A percentile compares a stretch with the other conserved stretches of the same genome.
phyloP scores from a whole-genome alignment of 768 basidiomycete genomes.

The Psilocybe subaeruginosa region DNA sequence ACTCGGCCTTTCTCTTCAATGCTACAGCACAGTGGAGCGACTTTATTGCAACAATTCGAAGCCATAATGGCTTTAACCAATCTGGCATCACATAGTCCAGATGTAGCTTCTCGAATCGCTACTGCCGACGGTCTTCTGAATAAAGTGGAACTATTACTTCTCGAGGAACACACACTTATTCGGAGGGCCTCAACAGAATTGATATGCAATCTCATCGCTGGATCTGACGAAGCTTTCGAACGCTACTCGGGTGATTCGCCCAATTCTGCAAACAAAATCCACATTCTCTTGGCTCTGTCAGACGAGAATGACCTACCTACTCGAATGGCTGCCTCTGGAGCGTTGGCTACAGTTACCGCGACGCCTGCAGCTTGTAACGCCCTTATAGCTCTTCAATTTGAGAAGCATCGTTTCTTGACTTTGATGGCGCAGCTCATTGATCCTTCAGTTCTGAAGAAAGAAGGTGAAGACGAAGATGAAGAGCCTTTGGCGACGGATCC shows the following conservation, averaged over 20 bases:
- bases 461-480: slow-evolving; percentile 29
- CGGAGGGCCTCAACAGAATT: slow-evolving; percentile 90
- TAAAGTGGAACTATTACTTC: slow-evolving; percentile 71
- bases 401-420: slow-evolving; percentile 63
- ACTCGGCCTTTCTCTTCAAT: slow-evolving; percentile 80
- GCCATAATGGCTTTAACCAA: slow-evolving; percentile 97
- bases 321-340: slow-evolving; percentile 87
- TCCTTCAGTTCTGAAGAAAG: slow-evolving; percentile 42
- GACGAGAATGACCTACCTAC: slow-evolving; percentile 88
- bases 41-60: slow-evolving; percentile 86
- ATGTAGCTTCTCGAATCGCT: slow-evolving; percentile 69
- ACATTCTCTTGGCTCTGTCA: slow-evolving; percentile 82
- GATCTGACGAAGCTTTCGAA: slow-evolving; percentile 76
- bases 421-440: slow-evolving; percentile 72
- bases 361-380: slow-evolving; percentile 60
- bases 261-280: slow-evolving; percentile 62
- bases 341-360: slow-evolving; percentile 78
- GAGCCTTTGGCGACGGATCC: slow-evolving; percentile 45
- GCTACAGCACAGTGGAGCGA: slow-evolving; percentile 69
- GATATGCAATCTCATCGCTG: slow-evolving; percentile 86
- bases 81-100: slow-evolving; percentile 75
- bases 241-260: slow-evolving; percentile 60
- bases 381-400: slow-evolving; percentile 66
- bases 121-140: slow-evolving; percentile 59
- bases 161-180: slow-evolving; percentile 83